Conservation (phyloP, 108 stramenopile genomes). For the Cyclotella cryptica region DNA sequence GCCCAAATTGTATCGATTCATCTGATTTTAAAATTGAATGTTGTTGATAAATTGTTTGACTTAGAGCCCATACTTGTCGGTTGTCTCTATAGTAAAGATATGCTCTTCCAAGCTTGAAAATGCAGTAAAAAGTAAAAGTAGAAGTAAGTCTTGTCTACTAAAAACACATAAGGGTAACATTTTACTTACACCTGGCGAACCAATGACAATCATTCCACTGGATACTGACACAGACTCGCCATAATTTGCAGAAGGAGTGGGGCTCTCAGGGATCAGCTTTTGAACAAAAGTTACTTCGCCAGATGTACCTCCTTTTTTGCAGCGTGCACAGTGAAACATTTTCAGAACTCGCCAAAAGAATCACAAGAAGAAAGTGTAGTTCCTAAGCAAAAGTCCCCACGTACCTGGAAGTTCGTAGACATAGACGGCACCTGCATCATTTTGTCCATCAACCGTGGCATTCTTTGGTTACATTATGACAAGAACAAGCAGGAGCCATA, state of each 20-base stretch:
- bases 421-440: conserved; percentile 23
- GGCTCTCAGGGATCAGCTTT: conserved; percentile 5
- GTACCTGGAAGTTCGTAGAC: conserved; percentile 14
- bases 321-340: not conserved
- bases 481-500: not conserved
- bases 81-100: not conserved
- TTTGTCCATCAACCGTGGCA: not conserved
- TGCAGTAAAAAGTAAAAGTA: not conserved
- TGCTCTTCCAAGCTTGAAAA: not conserved
- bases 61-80: conserved; percentile 1
- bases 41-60: conserved; percentile 1
- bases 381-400: no score
- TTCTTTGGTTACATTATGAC: not conserved
- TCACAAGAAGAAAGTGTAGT: no score
- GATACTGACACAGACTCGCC: conserved; percentile 27
- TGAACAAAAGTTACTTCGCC: conserved; percentile 7
- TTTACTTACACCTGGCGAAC: not conserved
- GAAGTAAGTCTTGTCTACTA: not conserved
- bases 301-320: not conserved
- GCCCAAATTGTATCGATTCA: not conserved
- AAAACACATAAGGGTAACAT: not conserved
- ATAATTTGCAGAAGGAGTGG: not conserved
- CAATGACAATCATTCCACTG: not conserved
- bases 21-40: not conserved
- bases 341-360: no score